Evolutionary conservation across 1,284 basidiomycete species (phyloP).

Genomic region (Porodaedalea pini): DNA sequence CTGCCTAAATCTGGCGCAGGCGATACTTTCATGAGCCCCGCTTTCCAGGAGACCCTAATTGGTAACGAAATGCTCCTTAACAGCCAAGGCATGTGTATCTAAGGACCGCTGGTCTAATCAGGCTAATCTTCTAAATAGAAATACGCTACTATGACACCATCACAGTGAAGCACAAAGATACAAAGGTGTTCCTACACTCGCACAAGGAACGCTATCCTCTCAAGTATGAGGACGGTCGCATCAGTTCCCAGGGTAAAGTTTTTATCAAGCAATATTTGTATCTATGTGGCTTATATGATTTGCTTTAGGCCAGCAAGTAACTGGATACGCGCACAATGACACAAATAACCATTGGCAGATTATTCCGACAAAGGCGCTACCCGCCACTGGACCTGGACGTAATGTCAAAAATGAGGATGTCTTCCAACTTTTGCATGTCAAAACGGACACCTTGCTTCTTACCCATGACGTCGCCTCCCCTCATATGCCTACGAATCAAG

Average conservation of each 20-base stretch:
- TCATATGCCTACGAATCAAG: slow-evolving; percentile 96
- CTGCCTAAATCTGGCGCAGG: slow-evolving; percentile 91
- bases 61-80: slow-evolving; percentile 92
- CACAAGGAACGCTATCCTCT: slow-evolving; percentile 89
- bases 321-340: slow-evolving; percentile 92
- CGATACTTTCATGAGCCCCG: slow-evolving; percentile 95
- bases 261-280: background rate
- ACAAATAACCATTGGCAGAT: slow-evolving; percentile 97
- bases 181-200: slow-evolving; percentile 92
- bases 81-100: slow-evolving; percentile 66
- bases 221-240: slow-evolving; percentile 93
- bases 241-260: slow-evolving; percentile 82
- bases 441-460: slow-evolving; percentile 79
- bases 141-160: slow-evolving; percentile 91
- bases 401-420: slow-evolving; percentile 87
- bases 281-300: slow-evolving; percentile 9
- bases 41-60: slow-evolving; percentile 93
- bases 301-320: slow-evolving; percentile 87
- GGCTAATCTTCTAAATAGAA: slow-evolving; percentile 48
- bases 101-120: background rate
- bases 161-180: slow-evolving; percentile 87
- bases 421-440: slow-evolving; percentile 86
- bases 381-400: slow-evolving; percentile 83
- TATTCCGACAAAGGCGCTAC: slow-evolving; percentile 88
- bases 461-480: slow-evolving; percentile 98